These are phyloP conservation scores for Aurinia saxatilis DNA, from an alignment of 345 rosid species.

Conservation along the genomic window DNA sequence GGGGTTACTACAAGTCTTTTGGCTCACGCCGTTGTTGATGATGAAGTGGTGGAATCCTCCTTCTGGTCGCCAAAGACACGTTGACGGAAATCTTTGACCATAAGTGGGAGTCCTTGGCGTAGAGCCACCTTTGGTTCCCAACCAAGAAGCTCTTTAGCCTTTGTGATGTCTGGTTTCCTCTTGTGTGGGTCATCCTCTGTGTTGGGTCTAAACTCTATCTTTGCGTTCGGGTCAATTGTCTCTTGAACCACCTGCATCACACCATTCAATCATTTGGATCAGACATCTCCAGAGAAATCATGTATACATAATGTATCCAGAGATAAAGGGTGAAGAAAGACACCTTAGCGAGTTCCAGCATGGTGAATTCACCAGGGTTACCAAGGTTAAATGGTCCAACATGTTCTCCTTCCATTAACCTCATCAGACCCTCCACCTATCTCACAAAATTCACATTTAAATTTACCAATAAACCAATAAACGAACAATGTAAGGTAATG, in stretches of 20 bases:
- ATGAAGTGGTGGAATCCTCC: slow-evolving; percentile 37
- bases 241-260: slow-evolving; percentile 81
- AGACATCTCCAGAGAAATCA: neutral
- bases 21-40: slow-evolving; percentile 25
- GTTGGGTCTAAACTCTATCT: slow-evolving; percentile 87
- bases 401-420: slow-evolving; percentile 98
- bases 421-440: slow-evolving; percentile 97
- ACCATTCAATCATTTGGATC: neutral
- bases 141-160: slow-evolving; percentile 79
- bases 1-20: neutral
- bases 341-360: slow-evolving; percentile 98
- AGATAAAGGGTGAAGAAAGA: neutral
- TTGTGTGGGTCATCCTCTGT: slow-evolving; percentile 99
- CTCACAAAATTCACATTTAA: neutral
- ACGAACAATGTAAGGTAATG: neutral
- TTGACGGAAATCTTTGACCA: slow-evolving; percentile 91
- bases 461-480: neutral
- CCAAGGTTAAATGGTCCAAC: slow-evolving; percentile 98
- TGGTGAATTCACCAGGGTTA: slow-evolving; percentile 98
- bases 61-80: slow-evolving; percentile 92
- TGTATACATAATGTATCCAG: neutral
- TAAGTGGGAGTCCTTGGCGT: slow-evolving; percentile 80
- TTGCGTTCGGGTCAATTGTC: slow-evolving; percentile 88
- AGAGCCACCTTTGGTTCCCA: slow-evolving; percentile 94
- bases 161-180: slow-evolving; percentile 95